phyloP scores from a whole-genome alignment of 169 alveolate species.

The Perkinsus olseni region DNA sequence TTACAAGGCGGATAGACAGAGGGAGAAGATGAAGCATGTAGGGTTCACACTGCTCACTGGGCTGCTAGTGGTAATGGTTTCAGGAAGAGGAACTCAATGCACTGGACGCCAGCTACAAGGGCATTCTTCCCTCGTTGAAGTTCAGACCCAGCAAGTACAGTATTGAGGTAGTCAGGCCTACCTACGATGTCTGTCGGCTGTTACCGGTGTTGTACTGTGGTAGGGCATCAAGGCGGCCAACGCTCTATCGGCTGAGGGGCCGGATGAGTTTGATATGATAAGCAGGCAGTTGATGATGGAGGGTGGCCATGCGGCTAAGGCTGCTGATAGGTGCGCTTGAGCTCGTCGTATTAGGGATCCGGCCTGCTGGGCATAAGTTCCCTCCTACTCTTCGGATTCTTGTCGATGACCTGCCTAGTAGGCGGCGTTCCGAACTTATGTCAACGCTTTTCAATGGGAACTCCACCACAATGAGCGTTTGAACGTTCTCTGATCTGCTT shows the following conservation, averaged over 20 bases:
- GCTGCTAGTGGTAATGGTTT: too few relatives aligned
- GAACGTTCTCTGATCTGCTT: too few relatives aligned
- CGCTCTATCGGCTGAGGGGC: not conserved
- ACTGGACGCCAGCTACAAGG: not conserved
- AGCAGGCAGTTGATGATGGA: not conserved
- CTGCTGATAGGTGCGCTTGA: not conserved
- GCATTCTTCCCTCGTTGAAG: not conserved
- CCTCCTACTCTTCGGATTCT: too few relatives aligned
- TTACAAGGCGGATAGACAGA: not conserved
- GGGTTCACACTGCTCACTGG: not conserved
- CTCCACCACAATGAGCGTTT: too few relatives aligned
- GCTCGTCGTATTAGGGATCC: too few relatives aligned
- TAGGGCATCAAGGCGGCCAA: not conserved
- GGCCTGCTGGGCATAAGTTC: too few relatives aligned
- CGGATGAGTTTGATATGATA: not conserved
- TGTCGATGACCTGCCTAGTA: too few relatives aligned
- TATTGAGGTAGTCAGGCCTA: not conserved
- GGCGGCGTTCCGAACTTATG: too few relatives aligned
- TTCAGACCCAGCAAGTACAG: not conserved
- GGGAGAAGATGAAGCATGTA: not conserved
- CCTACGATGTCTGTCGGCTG: not conserved
- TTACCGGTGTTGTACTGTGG: not conserved
- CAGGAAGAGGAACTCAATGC: not conserved
- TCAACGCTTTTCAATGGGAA: too few relatives aligned
- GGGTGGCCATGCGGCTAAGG: not conserved